Percentiles rank a stretch among this genome's conserved stretches.
Evolutionary conservation across 345 rosid genomes (phyloP).

Genomic region (Pugionium dolabratum): DNA sequence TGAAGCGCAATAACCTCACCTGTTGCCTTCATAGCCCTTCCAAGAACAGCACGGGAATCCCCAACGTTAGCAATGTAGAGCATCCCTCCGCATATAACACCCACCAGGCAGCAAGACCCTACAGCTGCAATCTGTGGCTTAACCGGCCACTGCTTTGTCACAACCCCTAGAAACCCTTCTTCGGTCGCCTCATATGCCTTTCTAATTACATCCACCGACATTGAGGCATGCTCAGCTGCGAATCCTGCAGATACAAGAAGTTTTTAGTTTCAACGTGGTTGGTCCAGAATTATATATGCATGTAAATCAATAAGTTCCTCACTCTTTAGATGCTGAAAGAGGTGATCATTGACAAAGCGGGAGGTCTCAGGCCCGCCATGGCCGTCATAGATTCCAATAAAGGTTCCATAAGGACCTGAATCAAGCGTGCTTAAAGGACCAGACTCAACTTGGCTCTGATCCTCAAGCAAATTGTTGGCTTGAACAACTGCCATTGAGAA

Average conservation of each 20-base stretch:
- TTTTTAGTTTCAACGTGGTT: conserved; percentile 48
- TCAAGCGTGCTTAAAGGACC: conserved; percentile 80
- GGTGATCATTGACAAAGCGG: conserved; percentile 78
- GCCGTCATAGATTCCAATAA: conserved; percentile 89
- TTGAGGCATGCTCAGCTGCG: conserved; percentile 67
- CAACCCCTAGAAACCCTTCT: conserved; percentile 83
- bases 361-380: conserved; percentile 98
- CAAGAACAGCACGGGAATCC: conserved; percentile 94
- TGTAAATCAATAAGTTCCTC: conserved; percentile 38
- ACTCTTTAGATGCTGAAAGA: conserved; percentile 90
- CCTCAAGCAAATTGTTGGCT: conserved; percentile 69
- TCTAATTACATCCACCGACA: conserved; percentile 80
- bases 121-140: conserved; percentile 97
- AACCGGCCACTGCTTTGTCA: conserved; percentile 85
- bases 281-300: conserved; percentile 40
- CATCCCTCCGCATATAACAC: conserved; percentile 73
- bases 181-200: conserved; percentile 93
- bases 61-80: conserved; percentile 90
- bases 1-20: conserved; percentile 89
- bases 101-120: conserved; percentile 91
- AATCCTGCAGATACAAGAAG: conserved; percentile 60
- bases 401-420: conserved; percentile 88
- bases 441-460: conserved; percentile 94
- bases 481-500: conserved; percentile 98
- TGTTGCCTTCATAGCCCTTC: conserved; percentile 77